A percentile compares a stretch with the other conserved stretches of the same genome.
Evolutionary conservation across 352 stramenopile genomes (phyloP).

Genomic region (Achlya hypogyna): DNA sequence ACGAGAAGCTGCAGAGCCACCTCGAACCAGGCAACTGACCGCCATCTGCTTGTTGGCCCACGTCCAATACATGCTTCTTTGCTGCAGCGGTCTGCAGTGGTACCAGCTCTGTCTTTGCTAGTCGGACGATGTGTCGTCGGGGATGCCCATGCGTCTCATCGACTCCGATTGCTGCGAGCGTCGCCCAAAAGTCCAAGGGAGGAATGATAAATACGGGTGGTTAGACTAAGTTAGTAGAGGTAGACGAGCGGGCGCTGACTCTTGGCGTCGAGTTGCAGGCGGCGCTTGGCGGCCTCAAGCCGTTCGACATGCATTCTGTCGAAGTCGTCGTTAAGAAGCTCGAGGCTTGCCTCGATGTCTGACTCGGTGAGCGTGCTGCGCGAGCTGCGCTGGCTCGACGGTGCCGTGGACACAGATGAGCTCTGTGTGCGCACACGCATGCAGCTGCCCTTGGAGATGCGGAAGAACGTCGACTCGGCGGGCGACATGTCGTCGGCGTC

Average conservation of each 20-base stretch:
- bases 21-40: neutral
- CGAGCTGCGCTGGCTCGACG: neutral
- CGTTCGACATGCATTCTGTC: neutral
- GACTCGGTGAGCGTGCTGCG: neutral
- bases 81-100: too few relatives aligned
- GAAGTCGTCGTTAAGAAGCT: neutral
- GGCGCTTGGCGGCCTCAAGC: neutral
- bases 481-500: neutral
- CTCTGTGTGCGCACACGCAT: neutral
- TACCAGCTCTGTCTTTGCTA: too few relatives aligned
- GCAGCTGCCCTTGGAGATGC: constrained; percentile 3
- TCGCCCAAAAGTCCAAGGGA: neutral
- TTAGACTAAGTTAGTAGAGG: constrained; percentile 1
- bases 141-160: too few relatives aligned
- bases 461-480: neutral
- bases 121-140: too few relatives aligned
- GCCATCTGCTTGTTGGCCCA: too few relatives aligned
- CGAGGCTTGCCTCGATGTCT: neutral
- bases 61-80: too few relatives aligned
- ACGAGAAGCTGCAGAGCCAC: constrained; percentile 46
- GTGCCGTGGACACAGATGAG: neutral
- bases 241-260: neutral
- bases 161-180: neutral
- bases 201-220: neutral
- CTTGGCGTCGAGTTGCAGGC: neutral